A percentile compares a stretch with the other conserved stretches of the same genome.
Evolutionary conservation across 306 rosid genomes (phyloP).

Genomic region (Pterocarpus macrocarpus): DNA sequence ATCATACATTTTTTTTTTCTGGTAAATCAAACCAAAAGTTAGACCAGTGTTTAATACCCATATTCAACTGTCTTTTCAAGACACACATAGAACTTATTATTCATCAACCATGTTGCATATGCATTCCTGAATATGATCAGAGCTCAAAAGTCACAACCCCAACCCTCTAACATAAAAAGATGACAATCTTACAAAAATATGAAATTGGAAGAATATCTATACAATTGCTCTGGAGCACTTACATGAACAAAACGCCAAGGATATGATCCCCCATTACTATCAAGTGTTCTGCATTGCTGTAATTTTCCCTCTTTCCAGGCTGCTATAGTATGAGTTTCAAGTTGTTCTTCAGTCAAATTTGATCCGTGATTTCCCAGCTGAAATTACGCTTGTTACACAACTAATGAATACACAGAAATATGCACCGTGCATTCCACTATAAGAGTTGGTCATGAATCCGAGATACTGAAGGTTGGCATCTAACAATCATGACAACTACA

Average conservation of each 20-base stretch:
- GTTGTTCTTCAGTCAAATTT: constrained; percentile 85
- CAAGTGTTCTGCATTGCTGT: constrained; percentile 53
- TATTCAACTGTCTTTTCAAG: constrained; percentile 28
- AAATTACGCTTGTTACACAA: constrained; percentile 45
- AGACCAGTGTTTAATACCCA: constrained; percentile 31
- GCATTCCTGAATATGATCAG: constrained; percentile 32
- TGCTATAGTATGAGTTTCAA: constrained; percentile 85
- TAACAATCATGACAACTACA: constrained; percentile 26
- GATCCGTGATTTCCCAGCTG: constrained; percentile 88
- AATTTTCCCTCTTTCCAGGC: constrained; percentile 89
- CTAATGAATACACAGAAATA: constrained; percentile 33
- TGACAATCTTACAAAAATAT: constrained; percentile 30
- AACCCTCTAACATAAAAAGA: constrained; percentile 30
- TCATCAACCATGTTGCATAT: constrained; percentile 31
- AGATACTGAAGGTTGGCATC: constrained; percentile 35
- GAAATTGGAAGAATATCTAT: constrained; percentile 25
- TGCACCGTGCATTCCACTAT: constrained; percentile 36
- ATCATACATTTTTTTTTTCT: neutral
- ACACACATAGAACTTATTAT: constrained; percentile 27
- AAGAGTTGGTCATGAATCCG: constrained; percentile 35
- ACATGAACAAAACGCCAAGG: constrained; percentile 66
- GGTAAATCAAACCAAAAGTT: neutral
- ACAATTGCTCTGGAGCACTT: constrained; percentile 54
- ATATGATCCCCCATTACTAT: constrained; percentile 61
- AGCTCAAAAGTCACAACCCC: constrained; percentile 17